Percentiles rank a stretch among this genome's conserved stretches.
Evolutionary conservation across 257 asterid genomes (phyloP).

Genomic region (Lycium barbarum): DNA sequence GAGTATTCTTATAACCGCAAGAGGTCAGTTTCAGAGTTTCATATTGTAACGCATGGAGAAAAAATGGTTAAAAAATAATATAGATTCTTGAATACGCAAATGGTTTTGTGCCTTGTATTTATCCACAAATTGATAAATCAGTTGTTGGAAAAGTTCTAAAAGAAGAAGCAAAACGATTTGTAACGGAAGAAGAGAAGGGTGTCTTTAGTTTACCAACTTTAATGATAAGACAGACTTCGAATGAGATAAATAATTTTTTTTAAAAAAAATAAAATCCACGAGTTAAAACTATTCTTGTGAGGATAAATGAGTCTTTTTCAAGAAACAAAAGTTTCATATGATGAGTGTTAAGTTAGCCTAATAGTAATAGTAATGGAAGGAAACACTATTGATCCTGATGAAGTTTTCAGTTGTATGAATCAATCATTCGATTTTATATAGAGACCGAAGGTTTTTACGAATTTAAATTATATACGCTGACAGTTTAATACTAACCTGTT

Average conservation of each 20-base stretch:
- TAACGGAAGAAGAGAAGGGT: conserved; percentile 50
- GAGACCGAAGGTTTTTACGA: neutral
- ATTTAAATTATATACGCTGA: neutral
- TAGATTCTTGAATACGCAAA: conserved; percentile 13
- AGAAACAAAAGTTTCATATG: neutral
- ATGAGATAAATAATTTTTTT: conserved; percentile 31
- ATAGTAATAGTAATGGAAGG: neutral
- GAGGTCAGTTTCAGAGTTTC: neutral
- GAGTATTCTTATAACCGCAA: neutral
- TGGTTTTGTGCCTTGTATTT: neutral
- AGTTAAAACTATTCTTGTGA: neutral
- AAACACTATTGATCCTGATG: neutral
- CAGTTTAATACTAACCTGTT: conserved; percentile 61
- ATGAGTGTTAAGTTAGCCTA: neutral
- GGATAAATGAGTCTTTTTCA: conserved; percentile 33
- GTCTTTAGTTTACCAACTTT: conserved; percentile 64
- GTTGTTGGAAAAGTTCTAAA: conserved; percentile 22
- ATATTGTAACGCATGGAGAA: conserved; percentile 25
- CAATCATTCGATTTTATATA: too few species aligned
- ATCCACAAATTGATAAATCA: conserved; percentile 1
- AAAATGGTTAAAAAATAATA: neutral
- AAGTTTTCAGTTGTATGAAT: too few species aligned
- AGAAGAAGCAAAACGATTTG: conserved; percentile 47
- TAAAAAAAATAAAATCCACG: conserved; percentile 12
- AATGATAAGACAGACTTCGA: conserved; percentile 54